Evolutionary conservation across 768 basidiomycete species (phyloP).

Genomic region (Mycena vulgaris): DNA sequence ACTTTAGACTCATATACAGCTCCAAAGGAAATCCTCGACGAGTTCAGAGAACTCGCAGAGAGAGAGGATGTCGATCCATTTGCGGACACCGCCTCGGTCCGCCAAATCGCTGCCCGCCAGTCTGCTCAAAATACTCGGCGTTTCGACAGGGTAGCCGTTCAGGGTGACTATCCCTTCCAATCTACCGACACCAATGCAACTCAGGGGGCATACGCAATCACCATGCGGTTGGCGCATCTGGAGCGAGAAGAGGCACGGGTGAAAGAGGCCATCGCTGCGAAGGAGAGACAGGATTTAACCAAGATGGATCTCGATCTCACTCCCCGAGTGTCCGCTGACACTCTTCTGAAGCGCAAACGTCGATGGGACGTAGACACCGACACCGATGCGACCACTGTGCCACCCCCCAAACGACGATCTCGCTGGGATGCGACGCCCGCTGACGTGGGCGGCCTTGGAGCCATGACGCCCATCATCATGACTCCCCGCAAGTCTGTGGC

Average conservation of each 20-base stretch:
- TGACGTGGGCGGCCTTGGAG: conserved; percentile 48
- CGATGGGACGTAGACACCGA: conserved; percentile 80
- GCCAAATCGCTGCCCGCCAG: conserved; percentile 89
- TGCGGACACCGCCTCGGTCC: conserved; percentile 66
- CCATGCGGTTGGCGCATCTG: conserved; percentile 90
- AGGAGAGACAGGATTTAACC: conserved; percentile 79
- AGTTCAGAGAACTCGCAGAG: conserved; percentile 93
- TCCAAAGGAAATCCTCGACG: conserved; percentile 93
- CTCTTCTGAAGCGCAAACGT: conserved; percentile 78
- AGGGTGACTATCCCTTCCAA: conserved; percentile 47
- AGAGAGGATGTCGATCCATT: conserved; percentile 89
- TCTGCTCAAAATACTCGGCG: conserved; percentile 88
- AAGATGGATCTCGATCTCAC: conserved; percentile 94
- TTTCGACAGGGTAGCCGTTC: conserved; percentile 74
- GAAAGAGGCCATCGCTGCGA: conserved; percentile 86
- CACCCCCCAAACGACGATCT: conserved; percentile 92
- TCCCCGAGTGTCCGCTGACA: conserved; percentile 78
- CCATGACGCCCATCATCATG: conserved; percentile 88
- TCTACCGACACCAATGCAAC: neutral
- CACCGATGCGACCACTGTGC: conserved; percentile 74
- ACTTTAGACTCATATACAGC: conserved; percentile 93
- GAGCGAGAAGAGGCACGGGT: conserved; percentile 95
- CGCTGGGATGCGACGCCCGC: conserved; percentile 97
- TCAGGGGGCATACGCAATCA: conserved; percentile 94
- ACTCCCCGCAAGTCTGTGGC: conserved; percentile 81